Percentiles rank a stretch among this genome's conserved stretches.
Evolutionary conservation across 2,329 filamentous ascomycete genomes (phyloP).

Genomic region (Fusarium setosum): DNA sequence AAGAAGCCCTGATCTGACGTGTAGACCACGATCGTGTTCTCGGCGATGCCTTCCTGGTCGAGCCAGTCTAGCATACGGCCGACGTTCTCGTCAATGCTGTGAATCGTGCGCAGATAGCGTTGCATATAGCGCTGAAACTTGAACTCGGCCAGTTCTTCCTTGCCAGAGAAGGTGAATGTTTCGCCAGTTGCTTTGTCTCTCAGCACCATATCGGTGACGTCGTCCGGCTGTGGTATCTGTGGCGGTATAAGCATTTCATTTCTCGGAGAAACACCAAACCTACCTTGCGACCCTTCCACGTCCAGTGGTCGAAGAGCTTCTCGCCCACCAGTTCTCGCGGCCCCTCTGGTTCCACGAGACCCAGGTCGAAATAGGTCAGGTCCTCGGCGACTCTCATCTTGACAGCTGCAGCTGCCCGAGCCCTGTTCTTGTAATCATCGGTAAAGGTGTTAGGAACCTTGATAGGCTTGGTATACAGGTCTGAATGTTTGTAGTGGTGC

Average conservation of each 20-base stretch:
- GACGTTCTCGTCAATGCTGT: conserved; percentile 63
- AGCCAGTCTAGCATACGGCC: conserved; percentile 59
- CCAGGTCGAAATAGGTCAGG: conserved; percentile 62
- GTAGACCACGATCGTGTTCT: conserved; percentile 63
- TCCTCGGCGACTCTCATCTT: conserved; percentile 64
- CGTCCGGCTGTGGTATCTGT: not conserved
- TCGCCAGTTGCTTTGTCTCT: not conserved
- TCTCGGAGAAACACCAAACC: not conserved
- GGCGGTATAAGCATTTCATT: no score
- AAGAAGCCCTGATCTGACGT: conserved; percentile 67
- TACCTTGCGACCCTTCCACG: not conserved
- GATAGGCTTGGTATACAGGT: conserved; percentile 59
- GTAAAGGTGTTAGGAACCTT: conserved; percentile 61
- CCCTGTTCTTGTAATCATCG: conserved; percentile 66
- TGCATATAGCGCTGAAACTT: conserved; percentile 69
- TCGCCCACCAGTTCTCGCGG: conserved; percentile 54
- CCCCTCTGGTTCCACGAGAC: conserved; percentile 62
- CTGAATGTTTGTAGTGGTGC: conserved; percentile 58
- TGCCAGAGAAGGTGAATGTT: conserved; percentile 56
- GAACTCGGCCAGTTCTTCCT: conserved; percentile 59
- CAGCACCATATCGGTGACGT: not conserved
- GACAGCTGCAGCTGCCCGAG: conserved; percentile 58
- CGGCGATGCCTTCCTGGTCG: conserved; percentile 50
- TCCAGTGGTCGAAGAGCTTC: conserved; percentile 50
- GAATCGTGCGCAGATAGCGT: conserved; percentile 63